Conservation (phyloP, 2,329 filamentous ascomycete species). For the Colletotrichum sp. region DNA sequence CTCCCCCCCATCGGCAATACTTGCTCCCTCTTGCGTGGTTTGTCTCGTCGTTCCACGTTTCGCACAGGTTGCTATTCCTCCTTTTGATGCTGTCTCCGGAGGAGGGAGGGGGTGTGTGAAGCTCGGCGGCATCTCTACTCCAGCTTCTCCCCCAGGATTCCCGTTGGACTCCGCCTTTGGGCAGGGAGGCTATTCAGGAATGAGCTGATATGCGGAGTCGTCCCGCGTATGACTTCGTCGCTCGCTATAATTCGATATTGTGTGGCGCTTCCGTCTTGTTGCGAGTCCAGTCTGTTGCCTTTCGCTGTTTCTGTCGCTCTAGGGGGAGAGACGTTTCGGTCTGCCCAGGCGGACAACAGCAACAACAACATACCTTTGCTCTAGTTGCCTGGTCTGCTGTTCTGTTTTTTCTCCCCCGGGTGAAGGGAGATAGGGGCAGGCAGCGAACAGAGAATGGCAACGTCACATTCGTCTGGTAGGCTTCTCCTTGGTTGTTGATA, state of each 20-base stretch:
- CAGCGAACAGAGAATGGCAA: background rate
- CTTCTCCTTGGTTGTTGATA: background rate
- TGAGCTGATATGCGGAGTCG: background rate
- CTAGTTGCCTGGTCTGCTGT: background rate
- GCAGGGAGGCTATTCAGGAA: background rate
- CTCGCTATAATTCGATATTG: background rate
- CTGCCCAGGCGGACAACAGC: background rate
- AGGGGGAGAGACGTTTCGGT: background rate
- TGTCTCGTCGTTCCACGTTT: background rate
- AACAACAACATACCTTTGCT: background rate
- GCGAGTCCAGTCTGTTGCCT: background rate
- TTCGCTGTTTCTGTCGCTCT: background rate
- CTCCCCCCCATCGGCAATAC: background rate
- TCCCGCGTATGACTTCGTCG: background rate
- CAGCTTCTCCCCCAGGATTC: background rate
- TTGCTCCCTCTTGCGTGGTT: background rate
- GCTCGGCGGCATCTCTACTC: background rate
- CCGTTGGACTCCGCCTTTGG: background rate
- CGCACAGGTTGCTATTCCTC: background rate
- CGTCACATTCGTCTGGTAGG: background rate
- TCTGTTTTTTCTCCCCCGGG: background rate
- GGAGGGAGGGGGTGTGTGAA: background rate
- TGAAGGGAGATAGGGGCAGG: background rate
- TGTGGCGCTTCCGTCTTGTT: background rate
- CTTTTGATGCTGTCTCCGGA: background rate